Evolutionary conservation across 2,329 filamentous ascomycete species (phyloP).

Genomic region (Pseudogymnoascus sp.): DNA sequence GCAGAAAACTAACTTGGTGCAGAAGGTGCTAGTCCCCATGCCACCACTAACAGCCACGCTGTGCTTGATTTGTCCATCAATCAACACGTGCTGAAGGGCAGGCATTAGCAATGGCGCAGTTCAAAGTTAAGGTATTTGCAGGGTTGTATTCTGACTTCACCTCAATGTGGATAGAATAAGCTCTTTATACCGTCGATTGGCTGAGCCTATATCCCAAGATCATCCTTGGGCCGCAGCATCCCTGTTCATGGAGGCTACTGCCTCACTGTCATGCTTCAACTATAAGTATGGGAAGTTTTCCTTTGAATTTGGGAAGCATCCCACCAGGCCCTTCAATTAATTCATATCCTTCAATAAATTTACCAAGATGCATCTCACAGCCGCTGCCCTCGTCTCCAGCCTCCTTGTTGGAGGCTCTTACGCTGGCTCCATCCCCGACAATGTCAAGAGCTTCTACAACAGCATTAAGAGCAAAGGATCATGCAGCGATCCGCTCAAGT

Average conservation of each 20-base stretch:
- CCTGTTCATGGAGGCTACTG: not conserved
- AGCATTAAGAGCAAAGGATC: slow-evolving; percentile 30
- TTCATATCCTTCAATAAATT: slow-evolving; percentile 4
- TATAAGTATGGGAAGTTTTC: not conserved
- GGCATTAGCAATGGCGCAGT: slow-evolving; percentile 1
- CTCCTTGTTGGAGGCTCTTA: not conserved
- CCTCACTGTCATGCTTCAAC: not conserved
- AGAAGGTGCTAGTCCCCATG: not conserved
- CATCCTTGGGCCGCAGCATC: not conserved
- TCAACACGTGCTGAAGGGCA: not conserved
- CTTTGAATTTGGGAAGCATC: not conserved
- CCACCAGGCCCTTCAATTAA: not conserved
- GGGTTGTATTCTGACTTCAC: not conserved
- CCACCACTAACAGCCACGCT: not conserved
- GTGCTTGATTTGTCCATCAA: not conserved
- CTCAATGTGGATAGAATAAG: not conserved
- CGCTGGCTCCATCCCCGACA: slow-evolving; percentile 31
- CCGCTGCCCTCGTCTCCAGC: not conserved
- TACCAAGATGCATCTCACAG: slow-evolving; percentile 2
- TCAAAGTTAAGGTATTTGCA: not conserved
- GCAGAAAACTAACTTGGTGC: slow-evolving; percentile 5
- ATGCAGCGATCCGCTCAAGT: slow-evolving; percentile 33
- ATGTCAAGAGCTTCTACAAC: slow-evolving; percentile 35
- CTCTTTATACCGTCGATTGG: not conserved
- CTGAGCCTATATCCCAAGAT: not conserved